A percentile compares a stretch with the other conserved stretches of the same genome.
Evolutionary conservation across 495 filamentous ascomycete species (phyloP).

Genomic region (Xylaria intraflava): DNA sequence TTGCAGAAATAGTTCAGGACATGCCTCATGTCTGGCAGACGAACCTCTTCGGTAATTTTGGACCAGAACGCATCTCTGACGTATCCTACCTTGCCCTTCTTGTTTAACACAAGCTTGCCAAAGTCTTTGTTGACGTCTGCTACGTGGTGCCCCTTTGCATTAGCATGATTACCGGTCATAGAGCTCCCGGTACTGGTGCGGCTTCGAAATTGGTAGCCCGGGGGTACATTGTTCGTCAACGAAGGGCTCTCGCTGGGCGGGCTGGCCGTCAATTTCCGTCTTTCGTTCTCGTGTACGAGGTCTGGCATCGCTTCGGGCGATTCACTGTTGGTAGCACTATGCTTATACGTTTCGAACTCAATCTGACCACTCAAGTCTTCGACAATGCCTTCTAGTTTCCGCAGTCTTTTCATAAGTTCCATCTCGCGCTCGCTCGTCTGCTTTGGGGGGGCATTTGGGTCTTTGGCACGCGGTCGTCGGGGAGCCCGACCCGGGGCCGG

Average conservation of each 20-base stretch:
- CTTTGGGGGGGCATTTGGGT: conserved; percentile 46
- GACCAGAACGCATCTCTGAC: conserved; percentile 87
- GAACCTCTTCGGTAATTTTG: conserved; percentile 78
- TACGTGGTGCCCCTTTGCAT: not conserved
- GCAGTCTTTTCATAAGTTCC: conserved; percentile 69
- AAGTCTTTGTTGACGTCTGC: conserved; percentile 58
- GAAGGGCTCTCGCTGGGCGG: conserved; percentile 1
- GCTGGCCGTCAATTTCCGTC: conserved; percentile 19
- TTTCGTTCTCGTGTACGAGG: conserved; percentile 18
- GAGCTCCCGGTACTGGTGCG: conserved; percentile 18
- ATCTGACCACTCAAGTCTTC: conserved; percentile 55
- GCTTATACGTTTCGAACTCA: conserved; percentile 40
- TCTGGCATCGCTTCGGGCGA: conserved; percentile 34
- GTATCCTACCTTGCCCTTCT: conserved; percentile 72
- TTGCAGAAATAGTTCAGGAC: not conserved
- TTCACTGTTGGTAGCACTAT: conserved; percentile 28
- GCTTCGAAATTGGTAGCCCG: conserved; percentile 16
- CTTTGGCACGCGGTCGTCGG: conserved; percentile 56
- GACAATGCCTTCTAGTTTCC: conserved; percentile 77
- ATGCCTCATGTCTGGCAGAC: not conserved
- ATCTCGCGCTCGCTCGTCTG: conserved; percentile 58
- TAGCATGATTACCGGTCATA: conserved; percentile 15
- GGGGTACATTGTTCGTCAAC: conserved; percentile 19
- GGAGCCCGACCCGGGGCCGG: conserved; percentile 77
- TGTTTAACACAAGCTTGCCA: conserved; percentile 76